Base-by-base conservation (phyloP, 306 rosid species). In the Corylus heterophylla region DNA sequence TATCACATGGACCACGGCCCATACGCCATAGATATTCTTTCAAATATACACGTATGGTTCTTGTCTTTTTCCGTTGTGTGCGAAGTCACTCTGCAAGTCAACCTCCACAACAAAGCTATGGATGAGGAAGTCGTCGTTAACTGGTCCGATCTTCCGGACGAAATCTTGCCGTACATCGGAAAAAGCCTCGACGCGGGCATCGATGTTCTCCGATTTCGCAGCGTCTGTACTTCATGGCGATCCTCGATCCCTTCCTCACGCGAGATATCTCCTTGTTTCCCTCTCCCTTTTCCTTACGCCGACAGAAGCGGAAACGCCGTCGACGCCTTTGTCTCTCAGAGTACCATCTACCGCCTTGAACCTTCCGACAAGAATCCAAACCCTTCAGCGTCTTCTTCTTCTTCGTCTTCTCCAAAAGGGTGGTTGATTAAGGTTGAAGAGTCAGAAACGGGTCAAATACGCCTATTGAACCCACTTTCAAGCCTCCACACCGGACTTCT, bases 121-220 rank as follows among this genome's bases (percentile, higher is more conserved):
- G 13, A 3, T 7, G 8, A 51, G 12, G 9, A 9, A 1, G 55
- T 37, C 44, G 54, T 37, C 44, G 54, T 18, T 1, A 7, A 63
- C 16, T 82, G 79, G 86, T 66, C 66, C 10, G 75, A 74, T 48
- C 83, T 83, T 48, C 77, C 86, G 29, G 5, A 1, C n/a, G 83
- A 79, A 3, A 47, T 79, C 10, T 25, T 59, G 64, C 58, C 37
- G 27, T 25, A 9, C 68, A 79, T 79, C 10, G 59, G 42, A 6
- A 16, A 39, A 49, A 14, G 13, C 7, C 77, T 79, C 18, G 12
- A 20, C 16, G 61, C 73, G 49, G 14, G 37, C 31, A 5, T 45
- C 17, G 80, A 78, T 20, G 49, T 78, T 49, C 5, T 62, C 37
- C 51, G 62, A 61, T 75, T 71, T 59, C 74, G 77, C 13, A 76